Evolutionary conservation across 306 rosid species (phyloP).

Genomic region (Pterocarpus santalinus): DNA sequence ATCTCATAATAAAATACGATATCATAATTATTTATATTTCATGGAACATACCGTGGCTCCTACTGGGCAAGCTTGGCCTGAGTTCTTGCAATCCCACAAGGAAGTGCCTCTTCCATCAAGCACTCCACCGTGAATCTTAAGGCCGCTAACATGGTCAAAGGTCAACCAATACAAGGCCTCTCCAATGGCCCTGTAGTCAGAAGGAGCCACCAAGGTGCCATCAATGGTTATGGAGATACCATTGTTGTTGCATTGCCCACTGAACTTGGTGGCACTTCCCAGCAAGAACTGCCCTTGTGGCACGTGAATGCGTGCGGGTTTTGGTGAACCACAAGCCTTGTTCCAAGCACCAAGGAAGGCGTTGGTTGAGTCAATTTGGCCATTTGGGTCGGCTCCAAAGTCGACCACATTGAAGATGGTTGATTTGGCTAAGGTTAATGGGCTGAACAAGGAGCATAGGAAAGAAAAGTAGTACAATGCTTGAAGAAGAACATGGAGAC

Average conservation of each 20-base stretch:
- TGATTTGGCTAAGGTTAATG: conserved; percentile 13
- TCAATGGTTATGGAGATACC: conserved; percentile 48
- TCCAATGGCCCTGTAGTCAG: conserved; percentile 45
- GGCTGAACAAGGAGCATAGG: background rate
- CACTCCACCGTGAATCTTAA: conserved; percentile 57
- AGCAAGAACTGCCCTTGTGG: conserved; percentile 59
- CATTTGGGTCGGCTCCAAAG: conserved; percentile 61
- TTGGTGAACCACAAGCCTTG: conserved; percentile 47
- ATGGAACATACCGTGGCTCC: conserved; percentile 59
- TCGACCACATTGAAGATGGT: conserved; percentile 47
- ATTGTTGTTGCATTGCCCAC: conserved; percentile 40
- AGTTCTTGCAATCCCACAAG: conserved; percentile 61
- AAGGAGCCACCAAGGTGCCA: conserved; percentile 58
- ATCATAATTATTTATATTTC: no score
- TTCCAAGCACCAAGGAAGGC: conserved; percentile 59
- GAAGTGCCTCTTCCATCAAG: conserved; percentile 56
- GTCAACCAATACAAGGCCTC: conserved; percentile 45
- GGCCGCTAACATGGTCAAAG: conserved; percentile 49
- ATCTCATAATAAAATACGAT: no score
- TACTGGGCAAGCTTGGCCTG: conserved; percentile 45
- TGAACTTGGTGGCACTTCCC: conserved; percentile 22
- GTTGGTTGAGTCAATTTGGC: conserved; percentile 49
- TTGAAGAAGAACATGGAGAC: background rate
- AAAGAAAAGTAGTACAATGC: background rate
- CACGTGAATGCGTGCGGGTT: conserved; percentile 40